Evolutionary conservation across 1,139 yeast genomes (phyloP).

Genomic region (Waltiozyma sp.): DNA sequence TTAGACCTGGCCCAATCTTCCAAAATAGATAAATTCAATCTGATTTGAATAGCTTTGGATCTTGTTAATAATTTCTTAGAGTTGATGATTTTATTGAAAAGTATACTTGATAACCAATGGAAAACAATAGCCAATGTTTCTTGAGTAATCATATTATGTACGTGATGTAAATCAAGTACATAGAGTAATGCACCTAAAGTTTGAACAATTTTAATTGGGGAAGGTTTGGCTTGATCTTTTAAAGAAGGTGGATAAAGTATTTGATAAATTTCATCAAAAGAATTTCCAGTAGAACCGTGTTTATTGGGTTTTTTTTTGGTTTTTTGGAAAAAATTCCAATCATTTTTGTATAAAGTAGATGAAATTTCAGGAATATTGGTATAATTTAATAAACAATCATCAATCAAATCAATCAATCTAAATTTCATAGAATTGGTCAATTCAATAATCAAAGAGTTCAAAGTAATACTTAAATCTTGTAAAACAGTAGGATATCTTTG

Average conservation of each 20-base stretch:
- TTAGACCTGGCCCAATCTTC: conserved; percentile 92
- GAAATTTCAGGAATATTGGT: conserved; percentile 53
- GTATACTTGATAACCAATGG: conserved; percentile 60
- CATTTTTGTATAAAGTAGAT: conserved; percentile 45
- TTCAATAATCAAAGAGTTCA: conserved; percentile 53
- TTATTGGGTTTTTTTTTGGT: conserved; percentile 34
- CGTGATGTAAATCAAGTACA: conserved; percentile 71
- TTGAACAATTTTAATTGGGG: conserved; percentile 79
- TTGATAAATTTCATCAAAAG: conserved; percentile 55
- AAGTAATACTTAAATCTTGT: conserved; percentile 47
- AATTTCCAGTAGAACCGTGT: conserved; percentile 5
- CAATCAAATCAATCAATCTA: conserved; percentile 44
- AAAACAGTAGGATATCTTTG: conserved; percentile 41
- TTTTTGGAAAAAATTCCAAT: conserved; percentile 64
- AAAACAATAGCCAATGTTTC: conserved; percentile 73
- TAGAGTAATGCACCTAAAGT: conserved; percentile 82
- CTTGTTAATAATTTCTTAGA: conserved; percentile 57
- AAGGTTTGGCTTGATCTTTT: conserved; percentile 62
- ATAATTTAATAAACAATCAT: conserved; percentile 53
- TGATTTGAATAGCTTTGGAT: conserved; percentile 77
- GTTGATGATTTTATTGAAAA: conserved; percentile 65
- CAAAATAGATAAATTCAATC: conserved; percentile 72
- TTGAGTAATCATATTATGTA: conserved; percentile 63
- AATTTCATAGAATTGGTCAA: conserved; percentile 55
- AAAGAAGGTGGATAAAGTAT: conserved; percentile 67